Evolutionary conservation across 2,329 filamentous ascomycete species (phyloP).

Genomic region (Cercospora sp.): DNA sequence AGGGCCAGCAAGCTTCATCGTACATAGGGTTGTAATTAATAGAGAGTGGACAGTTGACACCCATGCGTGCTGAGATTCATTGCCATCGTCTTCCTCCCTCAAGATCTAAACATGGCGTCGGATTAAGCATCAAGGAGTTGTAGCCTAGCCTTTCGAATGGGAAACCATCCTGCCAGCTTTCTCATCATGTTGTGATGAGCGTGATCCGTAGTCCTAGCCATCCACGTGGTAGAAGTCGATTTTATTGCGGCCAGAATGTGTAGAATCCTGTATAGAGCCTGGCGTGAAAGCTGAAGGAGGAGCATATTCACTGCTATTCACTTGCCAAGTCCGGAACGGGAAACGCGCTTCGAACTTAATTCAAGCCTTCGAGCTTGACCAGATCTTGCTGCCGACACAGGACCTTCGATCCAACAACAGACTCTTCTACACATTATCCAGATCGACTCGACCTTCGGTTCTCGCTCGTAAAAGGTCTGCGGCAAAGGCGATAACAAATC

Average conservation of each 20-base stretch:
- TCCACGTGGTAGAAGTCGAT: too few species aligned
- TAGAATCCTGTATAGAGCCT: too few species aligned
- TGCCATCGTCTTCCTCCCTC: too few species aligned
- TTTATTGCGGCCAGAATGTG: neutral
- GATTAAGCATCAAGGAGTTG: too few species aligned
- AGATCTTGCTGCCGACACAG: neutral
- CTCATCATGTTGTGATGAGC: too few species aligned
- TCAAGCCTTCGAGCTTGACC: neutral
- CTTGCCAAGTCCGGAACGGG: neutral
- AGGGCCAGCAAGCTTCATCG: neutral
- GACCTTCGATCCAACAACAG: neutral
- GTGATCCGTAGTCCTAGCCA: too few species aligned
- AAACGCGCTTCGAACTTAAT: neutral
- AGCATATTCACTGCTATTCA: neutral
- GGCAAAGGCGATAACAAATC: neutral
- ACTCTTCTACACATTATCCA: neutral
- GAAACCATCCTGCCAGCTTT: too few species aligned
- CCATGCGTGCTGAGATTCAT: too few species aligned
- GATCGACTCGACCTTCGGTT: neutral
- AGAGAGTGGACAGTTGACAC: too few species aligned
- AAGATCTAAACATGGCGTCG: too few species aligned
- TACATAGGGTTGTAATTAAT: neutral
- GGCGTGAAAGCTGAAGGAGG: neutral
- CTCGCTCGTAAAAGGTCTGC: neutral
- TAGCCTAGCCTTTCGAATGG: too few species aligned